A percentile compares a stretch with the other conserved stretches of the same genome.
Evolutionary conservation across 1,284 basidiomycete species (phyloP).

Genomic region (Trichosporon coremiiforme): DNA sequence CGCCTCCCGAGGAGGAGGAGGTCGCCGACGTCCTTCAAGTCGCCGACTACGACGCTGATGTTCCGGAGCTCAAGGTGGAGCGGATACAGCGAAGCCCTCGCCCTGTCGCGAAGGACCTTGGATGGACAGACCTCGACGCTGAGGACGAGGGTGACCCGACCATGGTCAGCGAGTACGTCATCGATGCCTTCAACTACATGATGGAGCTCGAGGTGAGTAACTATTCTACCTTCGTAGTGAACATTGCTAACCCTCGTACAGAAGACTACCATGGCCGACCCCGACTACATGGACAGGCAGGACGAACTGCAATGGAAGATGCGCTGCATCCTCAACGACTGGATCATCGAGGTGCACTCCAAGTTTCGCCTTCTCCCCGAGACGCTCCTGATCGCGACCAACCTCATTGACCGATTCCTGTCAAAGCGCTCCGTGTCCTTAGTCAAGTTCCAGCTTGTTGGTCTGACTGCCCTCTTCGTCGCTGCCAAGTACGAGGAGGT

Average conservation of each 20-base stretch:
- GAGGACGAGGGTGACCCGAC: slow-evolving; percentile 92
- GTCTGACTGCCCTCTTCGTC: slow-evolving; percentile 90
- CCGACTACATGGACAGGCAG: slow-evolving; percentile 87
- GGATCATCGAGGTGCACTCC: slow-evolving; percentile 94
- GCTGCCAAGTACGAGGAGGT: slow-evolving; percentile 97
- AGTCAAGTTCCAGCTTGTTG: slow-evolving; percentile 91
- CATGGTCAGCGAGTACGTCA: slow-evolving; percentile 96
- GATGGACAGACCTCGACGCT: slow-evolving; percentile 83
- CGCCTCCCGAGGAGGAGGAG: no score
- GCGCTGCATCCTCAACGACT: slow-evolving; percentile 93
- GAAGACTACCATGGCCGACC: slow-evolving; percentile 79
- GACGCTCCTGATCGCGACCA: slow-evolving; percentile 91
- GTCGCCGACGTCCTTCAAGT: background rate
- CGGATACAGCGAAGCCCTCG: slow-evolving; percentile 16
- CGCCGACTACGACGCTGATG: slow-evolving; percentile 3
- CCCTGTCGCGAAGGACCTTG: slow-evolving; percentile 58
- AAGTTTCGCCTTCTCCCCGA: slow-evolving; percentile 93
- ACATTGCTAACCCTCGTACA: slow-evolving; percentile 46
- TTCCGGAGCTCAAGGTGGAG: slow-evolving; percentile 15
- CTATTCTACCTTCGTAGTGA: slow-evolving; percentile 56
- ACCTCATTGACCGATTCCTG: slow-evolving; percentile 96
- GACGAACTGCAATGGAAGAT: slow-evolving; percentile 90
- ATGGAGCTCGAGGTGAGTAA: slow-evolving; percentile 65
- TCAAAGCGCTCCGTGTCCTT: slow-evolving; percentile 86
- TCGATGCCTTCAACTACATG: slow-evolving; percentile 92